phyloP scores from a whole-genome alignment of 768 basidiomycete species.

The Termitomyces bulborhizus region DNA sequence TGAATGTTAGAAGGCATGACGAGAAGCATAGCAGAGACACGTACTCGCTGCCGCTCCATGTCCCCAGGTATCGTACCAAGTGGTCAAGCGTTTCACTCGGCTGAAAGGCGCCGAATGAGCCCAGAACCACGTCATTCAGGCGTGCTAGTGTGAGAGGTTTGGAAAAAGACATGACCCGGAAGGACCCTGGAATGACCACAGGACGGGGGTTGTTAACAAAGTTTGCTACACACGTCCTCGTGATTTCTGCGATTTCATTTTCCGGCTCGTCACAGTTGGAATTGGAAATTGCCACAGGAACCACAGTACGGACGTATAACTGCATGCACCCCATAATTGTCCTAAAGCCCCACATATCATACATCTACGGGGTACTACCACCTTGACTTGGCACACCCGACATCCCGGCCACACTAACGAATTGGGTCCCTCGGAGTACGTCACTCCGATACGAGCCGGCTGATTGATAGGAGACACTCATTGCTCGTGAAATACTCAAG shows the following conservation, averaged over 20 bases:
- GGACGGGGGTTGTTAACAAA: not conserved
- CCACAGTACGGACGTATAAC: not conserved
- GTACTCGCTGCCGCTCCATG: conserved; percentile 84
- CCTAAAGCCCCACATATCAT: not conserved
- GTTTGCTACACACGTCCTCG: not conserved
- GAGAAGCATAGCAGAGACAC: conserved; percentile 21
- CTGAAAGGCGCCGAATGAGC: conserved; percentile 51
- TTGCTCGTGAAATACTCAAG: not conserved
- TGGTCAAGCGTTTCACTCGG: conserved; percentile 65
- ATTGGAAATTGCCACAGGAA: not conserved
- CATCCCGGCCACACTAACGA: not conserved
- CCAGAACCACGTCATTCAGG: conserved; percentile 60
- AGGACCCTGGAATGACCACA: not conserved
- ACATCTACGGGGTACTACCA: too few species aligned
- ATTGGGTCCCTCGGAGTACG: not conserved
- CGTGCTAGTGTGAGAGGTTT: conserved; percentile 43
- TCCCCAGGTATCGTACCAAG: conserved; percentile 68
- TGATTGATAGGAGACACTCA: not conserved
- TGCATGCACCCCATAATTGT: not conserved
- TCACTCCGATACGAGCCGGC: too few species aligned
- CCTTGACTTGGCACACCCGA: not conserved
- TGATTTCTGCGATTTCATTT: not conserved
- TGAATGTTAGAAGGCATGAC: conserved; percentile 1
- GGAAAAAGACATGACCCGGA: conserved; percentile 43
- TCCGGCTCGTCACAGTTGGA: not conserved